Base-by-base conservation (phyloP, 352 stramenopile species). In the Pythium scleroteichum region DNA sequence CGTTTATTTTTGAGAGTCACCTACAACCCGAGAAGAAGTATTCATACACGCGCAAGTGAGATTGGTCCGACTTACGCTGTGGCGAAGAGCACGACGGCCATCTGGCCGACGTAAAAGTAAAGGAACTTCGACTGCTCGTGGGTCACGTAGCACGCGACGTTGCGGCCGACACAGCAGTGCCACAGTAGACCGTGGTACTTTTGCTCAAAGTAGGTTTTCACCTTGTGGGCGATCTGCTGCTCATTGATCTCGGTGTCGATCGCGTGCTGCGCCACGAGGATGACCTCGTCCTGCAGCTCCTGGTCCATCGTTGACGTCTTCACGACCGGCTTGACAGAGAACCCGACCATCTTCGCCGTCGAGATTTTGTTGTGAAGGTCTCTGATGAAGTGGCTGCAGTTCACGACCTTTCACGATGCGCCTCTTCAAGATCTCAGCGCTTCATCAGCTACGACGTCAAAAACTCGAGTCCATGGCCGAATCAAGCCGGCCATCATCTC, bases 61-160 rank as follows among this genome's bases (percentile, higher is more conserved):
- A 24, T 24, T 5, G 29, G 10, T 40, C 12, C 23, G 24, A 27
- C 22, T 24, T 29, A 92, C 1, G 81, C 84, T 8, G 83, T 96
- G 20, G 85, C 87, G 48, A 98, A 98, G 22, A 98, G 78, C 53
- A 96, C 96, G 47, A 98, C 78, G 24, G 90, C 94, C 73, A 95
- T 96, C 69, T 98, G 94, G 19, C 94, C 94, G 45, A 98, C 91
- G 85, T 98, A 98, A 62, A 98, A 98, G 78, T 98, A 98, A 53
- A 97, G 90, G 62, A 98, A 98, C 71, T 97, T 97, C 60, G 78
- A 91, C 67, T 97, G 87, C 64, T 98, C 91, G 65, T 98, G 92
- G 2, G 93, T 97, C 14, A 98, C 94, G 66, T 93, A 97, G 68
- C 87, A 97, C 35, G 93, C 93, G 27, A 98, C 94, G 69, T 98